Conservation (phyloP, 169 alveolate genomes). For the Plasmodium cynomolgi region DNA sequence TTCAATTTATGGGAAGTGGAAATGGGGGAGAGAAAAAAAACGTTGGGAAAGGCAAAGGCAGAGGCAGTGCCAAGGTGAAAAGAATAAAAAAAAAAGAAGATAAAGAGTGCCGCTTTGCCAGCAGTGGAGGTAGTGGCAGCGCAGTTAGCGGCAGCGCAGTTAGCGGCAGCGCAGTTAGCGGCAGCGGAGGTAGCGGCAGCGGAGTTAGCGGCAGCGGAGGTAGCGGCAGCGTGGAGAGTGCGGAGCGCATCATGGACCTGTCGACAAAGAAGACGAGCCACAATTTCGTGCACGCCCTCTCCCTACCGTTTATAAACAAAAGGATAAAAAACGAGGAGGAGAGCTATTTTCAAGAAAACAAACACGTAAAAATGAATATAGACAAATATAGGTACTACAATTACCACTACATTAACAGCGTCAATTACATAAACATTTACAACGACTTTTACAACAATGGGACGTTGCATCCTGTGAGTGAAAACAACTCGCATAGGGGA, state of each 20-base stretch:
- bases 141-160: no score
- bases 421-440: conserved; percentile 52
- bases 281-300: conserved; percentile 43
- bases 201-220: no score
- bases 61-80: background rate
- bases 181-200: no score
- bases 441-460: conserved; percentile 52
- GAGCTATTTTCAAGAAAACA: conserved; percentile 34
- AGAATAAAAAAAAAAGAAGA: background rate
- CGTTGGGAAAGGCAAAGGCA: background rate
- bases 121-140: no score
- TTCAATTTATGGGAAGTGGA: conserved; percentile 1
- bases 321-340: conserved; percentile 51
- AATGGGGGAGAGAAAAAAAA: background rate
- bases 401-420: conserved; percentile 54
- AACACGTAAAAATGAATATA: conserved; percentile 37
- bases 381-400: conserved; percentile 60
- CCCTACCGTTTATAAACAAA: conserved; percentile 49
- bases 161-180: no score
- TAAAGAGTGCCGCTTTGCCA: background rate
- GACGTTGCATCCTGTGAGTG: background rate
- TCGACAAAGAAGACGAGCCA: conserved; percentile 24
- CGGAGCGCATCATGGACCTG: background rate
- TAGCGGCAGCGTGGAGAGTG: background rate
- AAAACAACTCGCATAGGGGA: background rate